phyloP scores from a whole-genome alignment of 2,329 filamentous ascomycete species.

The Fusarium nygamai region DNA sequence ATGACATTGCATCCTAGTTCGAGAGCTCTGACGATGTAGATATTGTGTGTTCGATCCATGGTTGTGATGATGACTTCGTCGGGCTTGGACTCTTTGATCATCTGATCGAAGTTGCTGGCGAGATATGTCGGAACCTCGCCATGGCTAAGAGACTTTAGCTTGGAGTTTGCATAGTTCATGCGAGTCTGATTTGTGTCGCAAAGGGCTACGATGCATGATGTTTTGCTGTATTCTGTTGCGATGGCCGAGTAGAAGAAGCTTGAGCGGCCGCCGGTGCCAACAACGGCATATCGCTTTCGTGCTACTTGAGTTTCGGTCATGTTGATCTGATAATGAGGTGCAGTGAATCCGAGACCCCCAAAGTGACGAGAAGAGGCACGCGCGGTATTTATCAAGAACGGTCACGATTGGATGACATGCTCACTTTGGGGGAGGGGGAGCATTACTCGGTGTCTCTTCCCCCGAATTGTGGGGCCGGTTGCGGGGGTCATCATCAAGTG shows the following conservation, averaged over 20 bases:
- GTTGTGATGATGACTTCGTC: slow-evolving; percentile 72
- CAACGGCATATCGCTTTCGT: slow-evolving; percentile 61
- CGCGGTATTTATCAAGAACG: slow-evolving; percentile 7
- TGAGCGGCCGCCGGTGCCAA: slow-evolving; percentile 69
- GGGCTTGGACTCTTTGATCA: slow-evolving; percentile 65
- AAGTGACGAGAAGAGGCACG: not conserved
- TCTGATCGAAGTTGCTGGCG: slow-evolving; percentile 64
- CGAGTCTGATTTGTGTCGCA: slow-evolving; percentile 71
- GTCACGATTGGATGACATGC: not conserved
- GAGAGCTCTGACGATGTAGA: slow-evolving; percentile 68
- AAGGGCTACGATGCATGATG: slow-evolving; percentile 63
- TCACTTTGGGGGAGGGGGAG: slow-evolving; percentile 2
- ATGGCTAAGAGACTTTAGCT: slow-evolving; percentile 58
- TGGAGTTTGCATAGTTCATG: slow-evolving; percentile 64
- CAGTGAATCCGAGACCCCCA: not conserved
- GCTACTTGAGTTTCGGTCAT: slow-evolving; percentile 12
- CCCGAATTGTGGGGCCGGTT: slow-evolving; percentile 18
- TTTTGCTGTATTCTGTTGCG: slow-evolving; percentile 60
- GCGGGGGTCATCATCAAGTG: slow-evolving; percentile 8
- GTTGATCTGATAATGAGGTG: not conserved
- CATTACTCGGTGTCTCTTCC: slow-evolving; percentile 18
- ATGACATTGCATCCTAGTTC: slow-evolving; percentile 68
- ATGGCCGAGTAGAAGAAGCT: slow-evolving; percentile 70
- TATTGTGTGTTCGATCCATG: slow-evolving; percentile 69
- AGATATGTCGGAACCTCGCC: slow-evolving; percentile 62